These are phyloP conservation scores for Eutrema heterophyllum DNA, from an alignment of 345 rosid species.

Conservation along the genomic window DNA sequence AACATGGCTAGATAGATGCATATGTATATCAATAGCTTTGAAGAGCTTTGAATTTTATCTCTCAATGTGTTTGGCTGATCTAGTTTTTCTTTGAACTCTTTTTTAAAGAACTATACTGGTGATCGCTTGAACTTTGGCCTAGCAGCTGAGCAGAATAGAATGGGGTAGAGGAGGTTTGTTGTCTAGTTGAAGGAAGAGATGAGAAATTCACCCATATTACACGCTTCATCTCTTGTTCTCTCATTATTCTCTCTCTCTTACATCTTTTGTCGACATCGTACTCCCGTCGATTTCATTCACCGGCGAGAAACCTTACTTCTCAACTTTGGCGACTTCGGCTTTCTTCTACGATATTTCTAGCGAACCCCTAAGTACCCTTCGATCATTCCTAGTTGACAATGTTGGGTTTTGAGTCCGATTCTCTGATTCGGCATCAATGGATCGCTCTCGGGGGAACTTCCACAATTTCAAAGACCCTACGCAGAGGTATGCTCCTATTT, in stretches of 20 bases:
- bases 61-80: slow-evolving; percentile 2
- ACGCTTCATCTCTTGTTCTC: no score
- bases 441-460: slow-evolving; percentile 95
- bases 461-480: slow-evolving; percentile 93
- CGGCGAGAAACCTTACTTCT: no score
- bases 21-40: neutral
- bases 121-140: slow-evolving; percentile 95
- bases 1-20: neutral
- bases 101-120: slow-evolving; percentile 85
- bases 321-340: no score
- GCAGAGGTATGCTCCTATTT: no score
- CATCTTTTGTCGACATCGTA: no score
- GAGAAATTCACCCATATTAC: no score
- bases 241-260: no score
- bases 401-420: neutral
- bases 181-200: no score
- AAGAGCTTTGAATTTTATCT: neutral
- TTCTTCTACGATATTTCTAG: no score
- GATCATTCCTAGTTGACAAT: neutral
- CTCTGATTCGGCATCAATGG: slow-evolving; percentile 41
- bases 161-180: no score
- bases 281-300: no score
- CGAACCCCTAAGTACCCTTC: slow-evolving; percentile 1
- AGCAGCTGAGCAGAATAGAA: slow-evolving; percentile 66
- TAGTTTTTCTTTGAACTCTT: slow-evolving; percentile 18